A percentile compares a stretch with the other conserved stretches of the same genome.
phyloP scores from a whole-genome alignment of 805 yeast species.

The Hanseniaspora lachancei region DNA sequence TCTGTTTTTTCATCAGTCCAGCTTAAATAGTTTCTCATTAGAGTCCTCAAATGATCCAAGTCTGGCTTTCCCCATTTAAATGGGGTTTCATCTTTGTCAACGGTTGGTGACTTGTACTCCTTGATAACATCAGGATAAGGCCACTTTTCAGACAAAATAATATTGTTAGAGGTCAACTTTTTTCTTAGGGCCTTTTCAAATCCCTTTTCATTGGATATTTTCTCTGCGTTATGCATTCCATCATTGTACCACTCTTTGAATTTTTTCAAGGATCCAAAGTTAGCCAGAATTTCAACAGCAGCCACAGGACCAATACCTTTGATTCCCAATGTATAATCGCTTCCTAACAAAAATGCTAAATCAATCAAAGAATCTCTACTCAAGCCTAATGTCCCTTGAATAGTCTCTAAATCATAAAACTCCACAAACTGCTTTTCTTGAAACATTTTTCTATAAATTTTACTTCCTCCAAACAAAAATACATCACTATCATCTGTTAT shows the following conservation, averaged over 20 bases:
- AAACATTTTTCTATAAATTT: constrained; percentile 82
- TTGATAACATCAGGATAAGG: constrained; percentile 58
- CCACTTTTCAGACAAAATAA: constrained; percentile 43
- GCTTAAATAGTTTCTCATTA: constrained; percentile 54
- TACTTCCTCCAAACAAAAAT: constrained; percentile 78
- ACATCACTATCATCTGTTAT: constrained; percentile 97
- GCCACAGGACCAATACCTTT: constrained; percentile 90
- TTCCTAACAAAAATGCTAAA: constrained; percentile 73
- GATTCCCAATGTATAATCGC: constrained; percentile 89
- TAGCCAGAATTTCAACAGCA: constrained; percentile 81
- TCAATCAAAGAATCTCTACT: constrained; percentile 54
- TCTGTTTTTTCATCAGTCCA: constrained; percentile 72
- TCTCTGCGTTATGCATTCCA: constrained; percentile 32
- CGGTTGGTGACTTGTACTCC: constrained; percentile 71
- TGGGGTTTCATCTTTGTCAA: constrained; percentile 62
- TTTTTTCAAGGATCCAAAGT: constrained; percentile 41
- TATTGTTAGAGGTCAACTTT: constrained; percentile 40
- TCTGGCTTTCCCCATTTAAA: constrained; percentile 89
- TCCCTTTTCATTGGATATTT: constrained; percentile 32
- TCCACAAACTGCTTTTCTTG: constrained; percentile 88
- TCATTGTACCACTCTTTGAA: constrained; percentile 33
- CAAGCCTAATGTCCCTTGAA: constrained; percentile 54
- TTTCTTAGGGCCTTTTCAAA: constrained; percentile 47
- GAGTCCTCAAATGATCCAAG: constrained; percentile 61
- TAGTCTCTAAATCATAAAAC: constrained; percentile 49